A percentile compares a stretch with the other conserved stretches of the same genome.
Evolutionary conservation across 2,329 filamentous ascomycete species (phyloP).

Genomic region (Fusarium chlamydosporum): DNA sequence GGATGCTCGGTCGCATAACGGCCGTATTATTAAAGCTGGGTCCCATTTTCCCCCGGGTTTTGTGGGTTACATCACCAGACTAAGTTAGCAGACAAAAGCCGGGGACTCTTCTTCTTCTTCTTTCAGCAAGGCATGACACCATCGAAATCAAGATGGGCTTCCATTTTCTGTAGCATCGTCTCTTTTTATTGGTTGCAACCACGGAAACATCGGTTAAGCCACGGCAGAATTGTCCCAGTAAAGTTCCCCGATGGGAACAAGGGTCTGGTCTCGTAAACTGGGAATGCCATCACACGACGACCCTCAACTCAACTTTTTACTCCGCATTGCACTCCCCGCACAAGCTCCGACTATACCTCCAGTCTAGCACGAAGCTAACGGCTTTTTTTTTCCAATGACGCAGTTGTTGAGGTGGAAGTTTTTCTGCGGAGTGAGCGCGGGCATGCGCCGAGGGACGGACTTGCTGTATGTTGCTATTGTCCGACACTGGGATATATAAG

Average conservation of each 20-base stretch:
- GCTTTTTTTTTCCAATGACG: constrained; percentile 32
- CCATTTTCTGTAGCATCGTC: neutral
- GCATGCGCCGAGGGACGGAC: constrained; percentile 17
- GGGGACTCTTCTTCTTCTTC: constrained; percentile 14
- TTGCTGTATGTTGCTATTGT: neutral
- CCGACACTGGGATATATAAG: constrained; percentile 36
- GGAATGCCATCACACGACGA: constrained; percentile 41
- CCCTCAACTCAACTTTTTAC: constrained; percentile 6
- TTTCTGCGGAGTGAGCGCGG: neutral
- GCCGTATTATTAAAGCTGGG: constrained; percentile 41
- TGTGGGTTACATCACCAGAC: constrained; percentile 39
- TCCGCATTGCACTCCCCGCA: constrained; percentile 24
- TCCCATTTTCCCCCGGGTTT: constrained; percentile 9
- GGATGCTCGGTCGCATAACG: constrained; percentile 44
- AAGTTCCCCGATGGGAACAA: constrained; percentile 25
- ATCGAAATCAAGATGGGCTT: constrained; percentile 28
- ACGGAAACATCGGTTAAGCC: constrained; percentile 19
- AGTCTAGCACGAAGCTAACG: constrained; percentile 6
- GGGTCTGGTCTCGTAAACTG: constrained; percentile 20
- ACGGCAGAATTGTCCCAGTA: constrained; percentile 7
- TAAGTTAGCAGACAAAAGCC: constrained; percentile 20
- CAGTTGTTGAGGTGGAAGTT: constrained; percentile 7
- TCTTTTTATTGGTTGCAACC: constrained; percentile 4
- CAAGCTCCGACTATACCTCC: constrained; percentile 6
- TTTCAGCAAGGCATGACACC: constrained; percentile 20